Base-by-base conservation (phyloP, 2,329 filamentous ascomycete genomes). In the Cladosporium sp. region DNA sequence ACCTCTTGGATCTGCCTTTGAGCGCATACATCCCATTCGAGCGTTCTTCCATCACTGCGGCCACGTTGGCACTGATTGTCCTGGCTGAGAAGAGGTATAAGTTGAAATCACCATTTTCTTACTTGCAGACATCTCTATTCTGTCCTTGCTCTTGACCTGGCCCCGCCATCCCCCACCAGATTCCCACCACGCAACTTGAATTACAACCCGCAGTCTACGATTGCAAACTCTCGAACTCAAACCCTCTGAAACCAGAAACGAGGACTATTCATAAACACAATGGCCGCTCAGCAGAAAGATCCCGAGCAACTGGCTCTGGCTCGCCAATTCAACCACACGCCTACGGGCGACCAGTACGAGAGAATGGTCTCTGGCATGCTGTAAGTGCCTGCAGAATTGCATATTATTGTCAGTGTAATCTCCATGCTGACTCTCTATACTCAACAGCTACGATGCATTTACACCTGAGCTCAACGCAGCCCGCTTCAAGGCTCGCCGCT, bases 331-430 rank as follows among this genome's bases (percentile, higher is more conserved):
- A 76, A 81, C 11, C 81, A 86, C 67, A 78, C 83, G 1, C 85
- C 85, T 0, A 85, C 83, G 79, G 83, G 84, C 66, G 86, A 88
- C 8, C 83, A 88, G 67, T 89, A 88, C 63, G 85, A 88, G 71
- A 85, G 84, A 71, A 88, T 89, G 85, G 85, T 89, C 57, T 88
- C 85, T 0, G 86, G 86, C 31, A 85, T 88, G 79, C 78, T 88
- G 61, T 63, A 18, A 56, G 61, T 63, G 37, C 12, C 10, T 21
- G 7, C 2, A 21, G 40, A 29, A 21, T 29, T 11, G 23, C 26
- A 40, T 88, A 46, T 63, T 56, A 35, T 21, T 29, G 31, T n/a
- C 8, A 33, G 2, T 12, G 26, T 7, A 12, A 12, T n/a, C 6
- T 46, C 40, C 40, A 46, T 33, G 14, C 31, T 52, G 10, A 62